phyloP scores from a whole-genome alignment of 306 rosid species.

The Inga oerstediana region DNA sequence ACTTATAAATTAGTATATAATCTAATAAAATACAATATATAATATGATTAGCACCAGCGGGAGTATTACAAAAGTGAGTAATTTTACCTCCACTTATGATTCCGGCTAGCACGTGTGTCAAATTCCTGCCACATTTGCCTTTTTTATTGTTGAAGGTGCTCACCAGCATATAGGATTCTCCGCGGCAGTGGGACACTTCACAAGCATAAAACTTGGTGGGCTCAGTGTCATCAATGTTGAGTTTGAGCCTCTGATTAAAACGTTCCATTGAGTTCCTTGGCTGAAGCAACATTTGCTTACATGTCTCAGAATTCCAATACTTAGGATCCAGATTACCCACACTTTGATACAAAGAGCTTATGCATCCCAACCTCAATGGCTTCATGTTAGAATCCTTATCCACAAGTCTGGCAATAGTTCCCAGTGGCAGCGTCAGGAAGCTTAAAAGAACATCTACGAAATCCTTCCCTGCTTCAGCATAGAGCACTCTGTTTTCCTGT shows the following conservation, averaged over 20 bases:
- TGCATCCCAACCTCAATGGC: background rate
- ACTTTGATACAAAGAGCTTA: slow-evolving; percentile 1
- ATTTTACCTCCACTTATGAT: background rate
- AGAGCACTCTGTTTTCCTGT: background rate
- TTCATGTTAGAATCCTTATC: background rate
- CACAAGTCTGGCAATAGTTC: background rate
- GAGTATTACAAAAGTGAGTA: no score
- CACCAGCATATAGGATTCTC: background rate
- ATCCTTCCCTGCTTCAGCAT: background rate
- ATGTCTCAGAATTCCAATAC: background rate
- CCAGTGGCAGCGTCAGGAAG: background rate
- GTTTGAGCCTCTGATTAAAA: background rate
- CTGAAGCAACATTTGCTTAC: slow-evolving; percentile 1
- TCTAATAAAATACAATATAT: no score
- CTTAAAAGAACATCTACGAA: background rate
- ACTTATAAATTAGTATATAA: no score
- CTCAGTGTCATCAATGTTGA: slow-evolving; percentile 21
- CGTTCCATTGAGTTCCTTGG: slow-evolving; percentile 14
- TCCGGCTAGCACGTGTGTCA: background rate
- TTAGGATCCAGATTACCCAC: background rate
- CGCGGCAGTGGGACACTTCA: background rate
- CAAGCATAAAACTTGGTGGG: background rate
- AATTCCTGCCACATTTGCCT: background rate
- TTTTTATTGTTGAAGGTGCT: background rate
- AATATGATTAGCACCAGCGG: no score